Evolutionary conservation across 768 basidiomycete genomes (phyloP), one percentile per base, ranked within the genome.

Genomic region (Termitomyces titanicus): DNA sequence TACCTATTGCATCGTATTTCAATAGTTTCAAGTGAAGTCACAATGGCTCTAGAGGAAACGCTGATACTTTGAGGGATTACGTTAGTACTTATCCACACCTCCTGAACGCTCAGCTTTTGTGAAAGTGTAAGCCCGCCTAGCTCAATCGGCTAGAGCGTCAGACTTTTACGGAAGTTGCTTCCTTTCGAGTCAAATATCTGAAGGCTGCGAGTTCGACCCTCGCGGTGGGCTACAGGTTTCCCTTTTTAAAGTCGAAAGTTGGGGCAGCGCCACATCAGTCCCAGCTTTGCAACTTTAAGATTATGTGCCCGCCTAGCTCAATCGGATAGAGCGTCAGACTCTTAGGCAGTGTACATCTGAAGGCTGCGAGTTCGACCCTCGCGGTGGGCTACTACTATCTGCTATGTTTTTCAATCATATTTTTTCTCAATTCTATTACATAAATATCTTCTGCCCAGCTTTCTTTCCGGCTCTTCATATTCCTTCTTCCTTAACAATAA

Each of bases 151-250:
- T 77, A 81, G 79, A 81, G 80, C 80, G 79, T 80, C 79, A 79
- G 79, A 80, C 80, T 81, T 49, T 60, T 60, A 60, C 22, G 55
- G 1, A 40, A 11, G 43, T 1, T 0, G 13, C 17, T 2, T 4
- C 2, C 7, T 38, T 22, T 13, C 10, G 0, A 24, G 8, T 31
- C 29, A n/a, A n/a, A n/a, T n/a, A 86, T 86, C 85, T 86, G 82
- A 86, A 86, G 85, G 85, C 82, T 86, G 85, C 85, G 84, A 84
- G 85, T 86, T 86, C 84, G 85, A 86, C 78, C 84, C 85, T 83
- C 85, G 85, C 85, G 84, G 83, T 86, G 85, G 85, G 84, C 85
- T 86, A 83, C 15, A 13, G 17, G n/a, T 13, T 45, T 5, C 15
- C 12, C 12, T 39, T 39, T 39, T 18, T 25, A n/a, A n/a, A n/a